phyloP scores from a whole-genome alignment of 345 rosid species.

The Pistacia atlantica region DNA sequence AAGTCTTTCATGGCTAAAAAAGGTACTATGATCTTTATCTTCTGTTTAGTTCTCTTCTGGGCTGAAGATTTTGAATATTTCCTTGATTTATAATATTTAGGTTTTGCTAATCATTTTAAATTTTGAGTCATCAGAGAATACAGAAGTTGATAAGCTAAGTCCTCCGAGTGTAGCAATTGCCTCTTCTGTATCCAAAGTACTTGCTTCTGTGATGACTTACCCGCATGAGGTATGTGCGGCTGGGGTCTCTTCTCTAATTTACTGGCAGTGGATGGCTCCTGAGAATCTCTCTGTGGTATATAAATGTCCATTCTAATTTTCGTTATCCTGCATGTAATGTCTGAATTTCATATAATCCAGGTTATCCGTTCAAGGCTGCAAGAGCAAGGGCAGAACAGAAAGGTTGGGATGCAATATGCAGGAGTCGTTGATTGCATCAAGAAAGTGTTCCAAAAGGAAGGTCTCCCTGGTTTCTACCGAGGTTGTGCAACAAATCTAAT shows the following conservation, averaged over 20 bases:
- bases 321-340: slow-evolving; percentile 12
- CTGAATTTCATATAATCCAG: slow-evolving; percentile 32
- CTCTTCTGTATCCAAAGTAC: slow-evolving; percentile 75
- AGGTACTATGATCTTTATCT: slow-evolving; percentile 40
- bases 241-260: not conserved
- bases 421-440: slow-evolving; percentile 80
- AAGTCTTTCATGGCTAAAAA: slow-evolving; percentile 72
- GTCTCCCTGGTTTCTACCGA: slow-evolving; percentile 75
- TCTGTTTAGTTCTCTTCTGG: slow-evolving; percentile 5
- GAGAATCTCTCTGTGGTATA: not conserved
- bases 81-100: not conserved
- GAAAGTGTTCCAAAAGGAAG: slow-evolving; percentile 73
- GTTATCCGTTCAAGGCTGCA: slow-evolving; percentile 93
- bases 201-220: slow-evolving; percentile 83
- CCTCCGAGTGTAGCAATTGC: slow-evolving; percentile 73
- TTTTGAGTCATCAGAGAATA: slow-evolving; percentile 53
- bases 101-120: slow-evolving; percentile 30
- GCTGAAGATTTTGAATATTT: slow-evolving; percentile 3
- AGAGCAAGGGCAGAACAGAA: slow-evolving; percentile 83
- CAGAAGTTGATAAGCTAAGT: slow-evolving; percentile 58
- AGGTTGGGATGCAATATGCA: slow-evolving; percentile 43
- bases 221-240: slow-evolving; percentile 79
- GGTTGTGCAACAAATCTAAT: slow-evolving; percentile 80
- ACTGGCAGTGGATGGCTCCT: not conserved
- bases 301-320: not conserved